Conservation (phyloP, 2,329 filamentous ascomycete species). For the Fusarium scirpi region DNA sequence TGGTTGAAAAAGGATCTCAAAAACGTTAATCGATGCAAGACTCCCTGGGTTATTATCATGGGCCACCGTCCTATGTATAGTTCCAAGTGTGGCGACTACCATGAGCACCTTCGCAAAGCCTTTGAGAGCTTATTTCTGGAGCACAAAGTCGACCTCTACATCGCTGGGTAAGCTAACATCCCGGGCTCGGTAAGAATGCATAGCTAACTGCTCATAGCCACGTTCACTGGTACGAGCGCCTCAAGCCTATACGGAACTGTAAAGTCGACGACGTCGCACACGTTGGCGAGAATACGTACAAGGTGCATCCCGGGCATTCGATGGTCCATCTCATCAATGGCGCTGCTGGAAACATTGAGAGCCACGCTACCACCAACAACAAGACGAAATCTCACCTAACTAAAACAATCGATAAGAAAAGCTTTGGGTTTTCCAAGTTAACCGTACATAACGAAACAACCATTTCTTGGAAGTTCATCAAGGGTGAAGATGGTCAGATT, state of each 20-base stretch:
- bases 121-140: neutral
- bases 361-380: neutral
- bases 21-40: neutral
- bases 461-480: neutral
- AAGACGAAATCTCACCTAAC: neutral
- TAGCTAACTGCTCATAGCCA: neutral
- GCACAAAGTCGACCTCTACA: neutral
- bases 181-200: too few species aligned
- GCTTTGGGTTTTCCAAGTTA: conserved; percentile 11
- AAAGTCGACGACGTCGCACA: neutral
- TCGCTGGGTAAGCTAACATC: neutral
- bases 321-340: conserved; percentile 3
- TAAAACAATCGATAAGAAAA: neutral
- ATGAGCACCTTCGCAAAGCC: neutral
- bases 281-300: neutral
- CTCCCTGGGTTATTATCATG: conserved; percentile 5
- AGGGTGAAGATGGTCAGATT: neutral
- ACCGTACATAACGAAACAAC: neutral
- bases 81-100: neutral
- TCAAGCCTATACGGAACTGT: neutral
- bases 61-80: conserved; percentile 10
- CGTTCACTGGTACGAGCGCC: conserved; percentile 13
- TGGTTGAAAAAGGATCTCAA: neutral
- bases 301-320: neutral
- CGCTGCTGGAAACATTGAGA: conserved; percentile 6